phyloP scores from a whole-genome alignment of 306 rosid genomes.

The Vicia villosa region DNA sequence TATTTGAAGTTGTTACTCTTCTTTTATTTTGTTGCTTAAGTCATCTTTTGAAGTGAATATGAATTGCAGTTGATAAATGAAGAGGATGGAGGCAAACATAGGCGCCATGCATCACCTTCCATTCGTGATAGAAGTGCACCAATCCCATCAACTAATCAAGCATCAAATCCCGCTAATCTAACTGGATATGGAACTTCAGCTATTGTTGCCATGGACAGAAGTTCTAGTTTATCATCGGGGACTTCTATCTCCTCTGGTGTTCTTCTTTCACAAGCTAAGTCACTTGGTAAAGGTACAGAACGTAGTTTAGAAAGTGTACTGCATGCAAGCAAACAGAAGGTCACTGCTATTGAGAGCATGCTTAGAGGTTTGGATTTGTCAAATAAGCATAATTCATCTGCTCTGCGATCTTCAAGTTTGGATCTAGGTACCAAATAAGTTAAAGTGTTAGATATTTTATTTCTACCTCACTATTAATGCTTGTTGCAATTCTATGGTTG shows the following conservation, averaged over 20 bases:
- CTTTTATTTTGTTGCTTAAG: constrained; percentile 29
- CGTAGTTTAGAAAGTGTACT: constrained; percentile 94
- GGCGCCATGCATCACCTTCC: constrained; percentile 91
- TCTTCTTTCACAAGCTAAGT: constrained; percentile 74
- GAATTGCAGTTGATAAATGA: constrained; percentile 86
- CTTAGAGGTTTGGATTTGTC: constrained; percentile 93
- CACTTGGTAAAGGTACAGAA: constrained; percentile 71
- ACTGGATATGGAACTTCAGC: constrained; percentile 99
- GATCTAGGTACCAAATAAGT: constrained; percentile 89
- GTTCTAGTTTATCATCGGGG: constrained; percentile 82
- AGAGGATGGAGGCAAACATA: constrained; percentile 96
- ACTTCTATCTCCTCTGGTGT: constrained; percentile 73
- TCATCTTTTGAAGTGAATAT: constrained; percentile 28
- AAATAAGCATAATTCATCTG: constrained; percentile 71
- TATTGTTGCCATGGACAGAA: constrained; percentile 97
- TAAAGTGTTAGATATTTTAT: constrained; percentile 34
- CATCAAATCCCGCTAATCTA: constrained; percentile 68
- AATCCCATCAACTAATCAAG: constrained; percentile 57
- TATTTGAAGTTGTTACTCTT: constrained; percentile 36
- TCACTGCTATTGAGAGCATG: constrained; percentile 98
- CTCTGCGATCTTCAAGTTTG: constrained; percentile 83
- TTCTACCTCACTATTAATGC: constrained; percentile 26
- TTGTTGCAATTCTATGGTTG: constrained; percentile 29
- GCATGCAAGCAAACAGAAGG: constrained; percentile 98
- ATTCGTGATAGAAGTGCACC: constrained; percentile 82